A percentile compares a stretch with the other conserved stretches of the same genome.
These are phyloP conservation scores for Serendipita sp. DNA, from an alignment of 768 basidiomycete species.

Conservation along the genomic window DNA sequence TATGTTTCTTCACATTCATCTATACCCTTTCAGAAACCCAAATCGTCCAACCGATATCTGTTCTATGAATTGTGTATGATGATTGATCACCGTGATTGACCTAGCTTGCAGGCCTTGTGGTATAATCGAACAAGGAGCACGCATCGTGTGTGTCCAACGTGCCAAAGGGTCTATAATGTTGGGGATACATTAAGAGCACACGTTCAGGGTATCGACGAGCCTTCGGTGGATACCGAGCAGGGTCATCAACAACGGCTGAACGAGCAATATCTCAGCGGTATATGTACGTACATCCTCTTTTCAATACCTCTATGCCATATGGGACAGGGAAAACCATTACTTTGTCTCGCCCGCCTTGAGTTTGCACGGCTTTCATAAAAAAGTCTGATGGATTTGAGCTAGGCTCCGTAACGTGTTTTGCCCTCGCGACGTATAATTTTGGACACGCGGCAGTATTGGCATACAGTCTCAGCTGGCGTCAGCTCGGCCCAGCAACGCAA, in stretches of 20 bases:
- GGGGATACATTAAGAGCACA: constrained; percentile 46
- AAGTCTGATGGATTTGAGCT: not conserved
- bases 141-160: constrained; percentile 62
- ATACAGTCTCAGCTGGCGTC: not conserved
- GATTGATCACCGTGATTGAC: not conserved
- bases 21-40: not conserved
- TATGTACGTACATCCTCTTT: constrained; percentile 35
- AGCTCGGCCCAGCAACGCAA: not conserved
- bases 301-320: not conserved
- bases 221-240: constrained; percentile 16
- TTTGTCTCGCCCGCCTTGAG: too few relatives aligned
- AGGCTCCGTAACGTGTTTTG: not conserved
- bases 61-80: too few relatives aligned
- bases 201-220: constrained; percentile 11
- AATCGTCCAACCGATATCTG: too few relatives aligned
- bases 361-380: too few relatives aligned
- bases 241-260: constrained; percentile 27
- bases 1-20: constrained; percentile 45
- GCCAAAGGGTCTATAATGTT: constrained; percentile 51
- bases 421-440: not conserved
- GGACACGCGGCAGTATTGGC: not conserved
- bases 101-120: constrained; percentile 46
- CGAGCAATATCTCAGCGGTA: constrained; percentile 59
- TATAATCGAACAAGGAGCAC: constrained; percentile 66
- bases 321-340: not conserved